Base-by-base conservation (phyloP, 1,284 basidiomycete genomes). In the Ganoderma resinaceum region DNA sequence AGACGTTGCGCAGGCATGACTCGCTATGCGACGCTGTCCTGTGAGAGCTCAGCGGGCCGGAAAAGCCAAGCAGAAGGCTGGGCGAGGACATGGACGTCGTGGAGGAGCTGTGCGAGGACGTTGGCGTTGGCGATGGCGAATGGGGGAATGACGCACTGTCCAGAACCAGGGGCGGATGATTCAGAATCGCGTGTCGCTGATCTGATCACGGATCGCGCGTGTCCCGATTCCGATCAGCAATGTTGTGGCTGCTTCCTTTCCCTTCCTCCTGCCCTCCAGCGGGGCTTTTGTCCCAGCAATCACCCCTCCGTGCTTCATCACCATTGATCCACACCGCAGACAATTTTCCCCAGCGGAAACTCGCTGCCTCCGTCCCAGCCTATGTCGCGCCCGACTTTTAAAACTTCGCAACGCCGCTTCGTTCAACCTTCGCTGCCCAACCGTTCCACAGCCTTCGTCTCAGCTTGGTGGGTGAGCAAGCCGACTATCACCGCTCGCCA, bases 161-260 rank as follows among this genome's bases (percentile, higher is more conserved):
- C 16, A 35, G 55, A 20, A 33, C 57, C 58, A n/a, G n/a, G n/a
- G n/a, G n/a, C n/a, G n/a, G 37, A 53, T 31, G 29, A 11, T n/a
- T n/a, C n/a, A n/a, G n/a, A 18, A 26, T 59, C 58, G 35, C 37
- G 14, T 2, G 33, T 23, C 23, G n/a, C 58, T 59, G 58, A 40
- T 59, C 37, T 40, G 37, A 29, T 16, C 37, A 38, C 58, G 37
- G 37, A 37, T 38, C 58, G 58, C n/a, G 37, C 11, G 37, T 40
- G 37, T 6, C 46, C 58, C 37, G 58, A 59, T 59, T 12, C 58
- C 58, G 58, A 40, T 59, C 37, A 53, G 29, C 23, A 55, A 52
- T 23, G 31, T 16, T 16, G 29, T 29, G 53, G 55, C 20, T 23
- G 29, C 55, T 59, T 59, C 58, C 9, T n/a, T 59, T 59, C 58